Evolutionary conservation across 2,329 filamentous ascomycete species (phyloP), one percentile per base, ranked within the genome.

Genomic region (Didymella lethalis): DNA sequence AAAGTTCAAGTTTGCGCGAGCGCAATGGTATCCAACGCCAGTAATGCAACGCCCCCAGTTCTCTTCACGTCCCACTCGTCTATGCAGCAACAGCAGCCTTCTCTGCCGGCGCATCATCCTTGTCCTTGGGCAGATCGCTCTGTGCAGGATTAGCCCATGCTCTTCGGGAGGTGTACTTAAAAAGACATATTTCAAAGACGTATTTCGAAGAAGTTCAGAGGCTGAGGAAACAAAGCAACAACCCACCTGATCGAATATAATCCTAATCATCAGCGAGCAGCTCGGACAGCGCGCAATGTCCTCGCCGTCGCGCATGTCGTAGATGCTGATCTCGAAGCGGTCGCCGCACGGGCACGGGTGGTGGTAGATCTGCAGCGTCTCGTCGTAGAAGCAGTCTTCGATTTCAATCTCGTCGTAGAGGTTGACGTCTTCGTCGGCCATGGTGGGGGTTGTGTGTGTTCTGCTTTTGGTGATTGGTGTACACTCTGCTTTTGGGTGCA

Each of bases 351-450:
- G 95, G 77, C 95, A 99, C 14, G 95, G 95, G 77, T 96, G 97
- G 80, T 94, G 90, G 82, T 97, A 99, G 69, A 97, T 89, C 77
- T 97, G 90, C 40, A 93, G 85, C 4, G 84, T 94, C 79, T 97
- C 94, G 74, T 98, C 94, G 83, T 97, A 98, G 76, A 97, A 91
- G 61, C 73, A 75, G 80, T 99, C 95, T 78, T 98, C 94, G 81
- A 98, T 97, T 78, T 98, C 94, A 79, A 98, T 93, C 79, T 97
- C 94, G 74, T 98, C 94, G 83, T 98, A 98, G 72, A 97, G 90
- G 67, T 90, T 88, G 12, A 71, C 20, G n/a, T 75, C 73, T 40
- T 73, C 73, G 67, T 76, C 74, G 45, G 71, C 70, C 74, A 76
- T 76, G 59, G 14, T 54, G 40, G 18, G 25, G 41, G n/a, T 20